Base-by-base conservation (phyloP, 129 eudicot species). In the Centaurea solstitialis region DNA sequence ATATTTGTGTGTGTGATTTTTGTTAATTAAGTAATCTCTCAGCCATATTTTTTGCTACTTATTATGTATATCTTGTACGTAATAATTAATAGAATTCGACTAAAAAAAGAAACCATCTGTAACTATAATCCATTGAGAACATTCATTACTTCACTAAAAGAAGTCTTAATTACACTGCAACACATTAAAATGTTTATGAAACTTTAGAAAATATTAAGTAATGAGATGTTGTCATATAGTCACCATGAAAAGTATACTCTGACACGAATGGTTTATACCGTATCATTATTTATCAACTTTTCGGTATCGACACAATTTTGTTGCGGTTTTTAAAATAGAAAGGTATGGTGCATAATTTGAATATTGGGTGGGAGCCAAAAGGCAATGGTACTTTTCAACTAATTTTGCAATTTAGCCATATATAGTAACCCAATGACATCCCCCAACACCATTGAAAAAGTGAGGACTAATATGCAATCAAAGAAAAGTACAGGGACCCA, bases 401-500 rank as follows among this genome's bases (percentile, higher is more conserved):
- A 33, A 78, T 78, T 78, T 68, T 68, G 68, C 43, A 23, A 43
- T 33, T 68, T 43, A 68, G 66, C 75, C 28, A 9, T 7, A 35
- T 67, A 41, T 65, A 65, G 74, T 3, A 57, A 30, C 4, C 47
- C 30, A 78, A 35, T 40, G 26, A 67, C 33, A 30, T 33, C 47
- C 9, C 9, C 50, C 6, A 4, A 5, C 79, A 33, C 18, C 50
- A 75, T 59, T 74, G 59, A 10, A 39, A 76, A 33, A 1, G 40
- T 37, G 72, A 37, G 80, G 72, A 76, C 73, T 21, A 65, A 39
- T 40, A 7, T 23, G 39, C 3, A 65, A 66, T 39, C 9, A 39
- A 15, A 6, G 43, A 72, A 66, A 66, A 77, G 73, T 77, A 65
- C 73, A 77, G 9, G 81, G 81, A 72, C 64, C 64, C 68, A 64